These are phyloP conservation scores for Acacia pycnantha DNA, from an alignment of 331 rosid species.

Conservation along the genomic window DNA sequence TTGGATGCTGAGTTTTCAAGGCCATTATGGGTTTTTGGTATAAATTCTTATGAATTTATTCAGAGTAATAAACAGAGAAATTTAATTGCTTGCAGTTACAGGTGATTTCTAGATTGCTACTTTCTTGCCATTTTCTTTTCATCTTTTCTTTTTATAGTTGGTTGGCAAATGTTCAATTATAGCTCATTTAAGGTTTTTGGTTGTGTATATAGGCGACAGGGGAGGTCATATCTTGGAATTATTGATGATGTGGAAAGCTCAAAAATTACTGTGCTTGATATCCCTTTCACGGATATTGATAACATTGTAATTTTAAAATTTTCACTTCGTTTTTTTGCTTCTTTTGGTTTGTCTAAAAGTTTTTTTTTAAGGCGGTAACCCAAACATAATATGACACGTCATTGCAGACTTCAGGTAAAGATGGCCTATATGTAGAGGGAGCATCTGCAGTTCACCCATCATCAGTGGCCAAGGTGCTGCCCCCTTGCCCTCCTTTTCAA, in stretches of 20 bases:
- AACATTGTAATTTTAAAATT: conserved; percentile 58
- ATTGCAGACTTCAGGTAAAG: conserved; percentile 59
- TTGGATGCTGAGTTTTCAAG: conserved; percentile 86
- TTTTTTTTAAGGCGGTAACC: conserved; percentile 20
- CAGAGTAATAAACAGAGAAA: conserved; percentile 42
- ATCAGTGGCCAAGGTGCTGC: conserved; percentile 78
- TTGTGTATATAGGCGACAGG: conserved; percentile 63
- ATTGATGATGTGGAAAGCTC: conserved; percentile 63
- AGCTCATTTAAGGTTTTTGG: conserved; percentile 7
- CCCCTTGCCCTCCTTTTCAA: background rate
- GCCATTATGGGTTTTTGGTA: conserved; percentile 84
- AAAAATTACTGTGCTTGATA: conserved; percentile 49
- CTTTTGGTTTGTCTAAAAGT: background rate
- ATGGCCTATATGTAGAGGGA: conserved; percentile 80
- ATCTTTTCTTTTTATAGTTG: conserved; percentile 17
- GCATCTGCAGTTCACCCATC: conserved; percentile 73
- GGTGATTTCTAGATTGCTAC: conserved; percentile 45
- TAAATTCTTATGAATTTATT: conserved; percentile 77
- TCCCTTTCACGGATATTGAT: conserved; percentile 83
- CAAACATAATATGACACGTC: conserved; percentile 10
- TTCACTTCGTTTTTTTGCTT: conserved; percentile 11
- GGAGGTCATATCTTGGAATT: conserved; percentile 83
- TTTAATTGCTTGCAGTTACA: conserved; percentile 80
- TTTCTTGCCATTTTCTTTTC: conserved; percentile 6
- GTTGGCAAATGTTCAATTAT: background rate